Base-by-base conservation (phyloP, 768 basidiomycete species). In the Leucogyrophana mollusca region DNA sequence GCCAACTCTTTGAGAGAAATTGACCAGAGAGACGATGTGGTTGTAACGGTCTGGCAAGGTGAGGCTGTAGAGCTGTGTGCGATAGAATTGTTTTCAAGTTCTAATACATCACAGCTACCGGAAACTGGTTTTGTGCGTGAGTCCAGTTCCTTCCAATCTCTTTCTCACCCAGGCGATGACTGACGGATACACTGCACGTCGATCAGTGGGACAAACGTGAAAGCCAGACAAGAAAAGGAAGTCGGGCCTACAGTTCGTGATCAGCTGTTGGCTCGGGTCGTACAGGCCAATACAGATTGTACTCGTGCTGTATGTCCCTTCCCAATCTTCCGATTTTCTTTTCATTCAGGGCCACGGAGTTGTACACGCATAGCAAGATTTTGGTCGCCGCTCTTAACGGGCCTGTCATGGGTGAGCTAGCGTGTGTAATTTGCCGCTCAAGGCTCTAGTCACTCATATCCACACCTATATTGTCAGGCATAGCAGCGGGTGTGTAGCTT, bases 71-170 rank as follows among this genome's bases (percentile, higher is more conserved):
- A 25, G 16, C 34, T 13, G 21, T 10, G 23, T 8, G 5, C 27
- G 24, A 25, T 23, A 43, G 4, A 9, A 17, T 27, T 9, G 27
- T n/a, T 25, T 4, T 34, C 43, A 35, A 42, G 11, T 2, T 34
- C 44, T 6, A 14, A 37, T 32, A 32, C 22, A 16, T 11, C 37
- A 4, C 36, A 85, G 85, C 81, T 9, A 81, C 70, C 25, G 85
- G 85, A 2, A 76, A 71, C 50, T 87, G 83, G 83, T 87, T 87
- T 61, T 87, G 83, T 68, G 76, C 85, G 85, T 86, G 58, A 57
- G 83, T 65, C 14, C 4, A 24, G 34, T 46, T 39, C 34, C 20
- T n/a, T 34, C 13, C n/a, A n/a, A n/a, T n/a, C n/a, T n/a, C n/a
- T n/a, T n/a, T n/a, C n/a, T n/a, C n/a, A n/a, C n/a, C n/a, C n/a